These are phyloP conservation scores for Mycena albidolilacea DNA, from an alignment of 768 basidiomycete genomes.

Conservation along the genomic window DNA sequence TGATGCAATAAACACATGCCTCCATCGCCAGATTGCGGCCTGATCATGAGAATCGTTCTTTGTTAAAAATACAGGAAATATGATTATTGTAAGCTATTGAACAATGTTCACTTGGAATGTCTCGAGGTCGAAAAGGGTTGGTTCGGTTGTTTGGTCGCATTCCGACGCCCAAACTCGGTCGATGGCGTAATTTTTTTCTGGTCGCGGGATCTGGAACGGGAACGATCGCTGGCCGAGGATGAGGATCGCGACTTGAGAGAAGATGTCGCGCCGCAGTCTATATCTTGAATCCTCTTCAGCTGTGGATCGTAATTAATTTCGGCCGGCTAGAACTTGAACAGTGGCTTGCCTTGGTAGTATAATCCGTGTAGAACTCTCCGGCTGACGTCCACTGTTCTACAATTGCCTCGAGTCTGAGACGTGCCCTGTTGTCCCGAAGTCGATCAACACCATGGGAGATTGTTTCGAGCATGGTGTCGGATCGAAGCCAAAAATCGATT, in stretches of 20 bases:
- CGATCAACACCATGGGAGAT: conserved; percentile 19
- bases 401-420: conserved; percentile 27
- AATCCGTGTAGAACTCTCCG: conserved; percentile 18
- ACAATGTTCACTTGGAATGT: background rate
- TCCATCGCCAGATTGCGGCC: too few species aligned
- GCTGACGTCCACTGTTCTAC: conserved; percentile 8
- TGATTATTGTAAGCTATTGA: too few species aligned
- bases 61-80: too few species aligned
- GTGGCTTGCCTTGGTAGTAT: conserved; percentile 22
- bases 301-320: background rate
- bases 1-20: too few species aligned
- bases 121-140: conserved; percentile 15
- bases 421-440: conserved; percentile 8
- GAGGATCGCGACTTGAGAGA: conserved; percentile 13
- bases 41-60: too few species aligned
- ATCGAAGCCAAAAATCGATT: conserved; percentile 27
- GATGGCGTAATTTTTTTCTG: background rate
- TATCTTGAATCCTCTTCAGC: conserved; percentile 17
- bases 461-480: conserved; percentile 35
- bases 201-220: background rate
- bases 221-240: background rate
- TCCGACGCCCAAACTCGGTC: conserved; percentile 13
- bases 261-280: conserved; percentile 22
- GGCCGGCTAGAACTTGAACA: background rate
- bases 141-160: conserved; percentile 12